Percentiles rank a stretch among this genome's conserved stretches.
Conservation (phyloP, 108 stramenopile genomes). For the Cyclotella sp. region DNA sequence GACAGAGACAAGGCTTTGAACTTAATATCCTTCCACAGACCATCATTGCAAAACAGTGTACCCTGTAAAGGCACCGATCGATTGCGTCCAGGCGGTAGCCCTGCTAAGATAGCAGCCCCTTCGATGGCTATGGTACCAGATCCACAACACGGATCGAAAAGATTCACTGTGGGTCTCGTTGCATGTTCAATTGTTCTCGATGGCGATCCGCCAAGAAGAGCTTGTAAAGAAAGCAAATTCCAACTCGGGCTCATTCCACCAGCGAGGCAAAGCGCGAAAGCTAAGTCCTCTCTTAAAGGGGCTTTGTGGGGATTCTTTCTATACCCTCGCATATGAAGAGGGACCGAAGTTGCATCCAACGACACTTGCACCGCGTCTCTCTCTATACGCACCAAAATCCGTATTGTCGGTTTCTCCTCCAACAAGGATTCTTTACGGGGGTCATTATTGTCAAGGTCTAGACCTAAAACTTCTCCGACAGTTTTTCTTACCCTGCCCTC, state of each 20-base stretch:
- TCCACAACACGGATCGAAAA: constrained; percentile 86
- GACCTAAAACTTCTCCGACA: constrained; percentile 50
- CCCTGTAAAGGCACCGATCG: constrained; percentile 61
- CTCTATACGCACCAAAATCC: constrained; percentile 55
- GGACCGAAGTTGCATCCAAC: constrained; percentile 57
- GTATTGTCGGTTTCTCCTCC: constrained; percentile 29
- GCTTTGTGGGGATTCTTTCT: constrained; percentile 70
- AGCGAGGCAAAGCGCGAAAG: constrained; percentile 64
- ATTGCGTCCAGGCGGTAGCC: constrained; percentile 73
- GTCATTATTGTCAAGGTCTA: constrained; percentile 17
- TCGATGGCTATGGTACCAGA: constrained; percentile 84
- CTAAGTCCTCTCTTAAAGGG: constrained; percentile 84
- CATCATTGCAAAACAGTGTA: constrained; percentile 47
- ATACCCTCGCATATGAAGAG: constrained; percentile 80
- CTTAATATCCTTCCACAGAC: constrained; percentile 52
- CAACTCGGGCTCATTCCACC: constrained; percentile 60
- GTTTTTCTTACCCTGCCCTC: constrained; percentile 60
- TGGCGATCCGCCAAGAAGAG: constrained; percentile 6
- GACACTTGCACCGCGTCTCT: constrained; percentile 70
- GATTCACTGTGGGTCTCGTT: not conserved
- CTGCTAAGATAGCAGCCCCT: constrained; percentile 62
- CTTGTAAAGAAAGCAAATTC: constrained; percentile 27
- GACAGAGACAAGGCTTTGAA: constrained; percentile 26
- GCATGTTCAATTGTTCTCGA: not conserved
- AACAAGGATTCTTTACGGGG: not conserved